These are phyloP conservation scores for Amylostereum areolatum DNA, from an alignment of 1,284 basidiomycete species.

Conservation along the genomic window DNA sequence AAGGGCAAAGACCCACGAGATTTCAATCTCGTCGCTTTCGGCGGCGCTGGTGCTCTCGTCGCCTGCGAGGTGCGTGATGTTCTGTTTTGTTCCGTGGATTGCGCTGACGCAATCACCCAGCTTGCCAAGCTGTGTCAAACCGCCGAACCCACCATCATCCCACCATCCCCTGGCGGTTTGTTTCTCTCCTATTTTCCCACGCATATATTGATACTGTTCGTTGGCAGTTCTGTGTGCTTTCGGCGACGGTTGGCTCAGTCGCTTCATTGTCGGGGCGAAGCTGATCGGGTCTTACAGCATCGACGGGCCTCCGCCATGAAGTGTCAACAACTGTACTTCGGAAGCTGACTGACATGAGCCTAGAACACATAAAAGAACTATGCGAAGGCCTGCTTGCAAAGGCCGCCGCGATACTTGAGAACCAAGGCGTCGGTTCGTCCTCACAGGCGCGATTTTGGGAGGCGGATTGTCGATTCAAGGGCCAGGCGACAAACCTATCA, in stretches of 20 bases:
- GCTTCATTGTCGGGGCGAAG: too few species aligned
- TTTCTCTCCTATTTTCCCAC: conserved; percentile 7
- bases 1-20: conserved; percentile 24
- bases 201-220: neutral
- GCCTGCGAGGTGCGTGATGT: conserved; percentile 13
- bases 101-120: neutral
- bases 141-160: conserved; percentile 22
- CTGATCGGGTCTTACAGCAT: conserved; percentile 6
- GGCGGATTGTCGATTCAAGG: conserved; percentile 22
- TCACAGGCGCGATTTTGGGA: conserved; percentile 16
- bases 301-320: conserved; percentile 19
- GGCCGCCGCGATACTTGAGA: conserved; percentile 15
- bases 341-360: conserved; percentile 15
- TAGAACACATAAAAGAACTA: conserved; percentile 12
- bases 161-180: conserved; percentile 22
- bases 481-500: conserved; percentile 22
- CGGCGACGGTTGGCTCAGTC: conserved; percentile 12
- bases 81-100: neutral
- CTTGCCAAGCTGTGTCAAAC: conserved; percentile 15
- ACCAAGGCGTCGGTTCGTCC: conserved; percentile 17
- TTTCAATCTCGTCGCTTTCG: conserved; percentile 22
- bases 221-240: conserved; percentile 24
- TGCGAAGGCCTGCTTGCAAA: conserved; percentile 15
- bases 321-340: conserved; percentile 18
- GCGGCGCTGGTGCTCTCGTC: conserved; percentile 18